Percentiles rank a stretch among this genome's conserved stretches.
These are phyloP conservation scores for Aspergillus hortae DNA, from an alignment of 2,329 filamentous ascomycete species.

Conservation along the genomic window DNA sequence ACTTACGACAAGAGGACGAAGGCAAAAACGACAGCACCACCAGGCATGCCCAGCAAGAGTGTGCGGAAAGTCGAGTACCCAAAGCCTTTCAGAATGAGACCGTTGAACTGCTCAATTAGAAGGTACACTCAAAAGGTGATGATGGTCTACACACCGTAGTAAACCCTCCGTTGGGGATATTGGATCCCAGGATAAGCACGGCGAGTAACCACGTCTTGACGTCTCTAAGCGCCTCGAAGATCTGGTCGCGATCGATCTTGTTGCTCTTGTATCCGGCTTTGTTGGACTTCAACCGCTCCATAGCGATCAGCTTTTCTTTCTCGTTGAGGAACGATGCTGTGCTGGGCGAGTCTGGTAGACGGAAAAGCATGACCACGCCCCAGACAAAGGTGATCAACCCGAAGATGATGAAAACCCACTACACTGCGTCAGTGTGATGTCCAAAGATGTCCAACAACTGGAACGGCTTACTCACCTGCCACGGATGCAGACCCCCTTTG, in stretches of 20 bases:
- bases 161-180: constrained; percentile 35
- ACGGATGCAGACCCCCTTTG: constrained; percentile 13
- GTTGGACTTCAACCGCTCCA: constrained; percentile 21
- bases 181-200: constrained; percentile 26
- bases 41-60: constrained; percentile 42
- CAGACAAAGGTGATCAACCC: constrained; percentile 22
- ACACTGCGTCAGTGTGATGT: not conserved
- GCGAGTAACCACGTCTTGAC: constrained; percentile 27
- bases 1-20: constrained; percentile 3
- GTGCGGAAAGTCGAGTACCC: constrained; percentile 36
- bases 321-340: constrained; percentile 22
- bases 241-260: constrained; percentile 22
- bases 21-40: constrained; percentile 27
- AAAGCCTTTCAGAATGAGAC: constrained; percentile 35
- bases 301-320: constrained; percentile 18
- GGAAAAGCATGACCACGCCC: constrained; percentile 20
- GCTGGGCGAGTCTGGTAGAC: constrained; percentile 20
- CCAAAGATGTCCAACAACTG: not conserved
- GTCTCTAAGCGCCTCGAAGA: constrained; percentile 26
- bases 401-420: constrained; percentile 27
- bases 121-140: not conserved
- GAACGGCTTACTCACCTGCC: constrained; percentile 17
- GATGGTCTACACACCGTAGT: constrained; percentile 19
- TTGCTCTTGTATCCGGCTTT: constrained; percentile 25
- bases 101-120: constrained; percentile 22